Base-by-base conservation (phyloP, 2,329 filamentous ascomycete species). In the Ophiostoma himal-ulmi region DNA sequence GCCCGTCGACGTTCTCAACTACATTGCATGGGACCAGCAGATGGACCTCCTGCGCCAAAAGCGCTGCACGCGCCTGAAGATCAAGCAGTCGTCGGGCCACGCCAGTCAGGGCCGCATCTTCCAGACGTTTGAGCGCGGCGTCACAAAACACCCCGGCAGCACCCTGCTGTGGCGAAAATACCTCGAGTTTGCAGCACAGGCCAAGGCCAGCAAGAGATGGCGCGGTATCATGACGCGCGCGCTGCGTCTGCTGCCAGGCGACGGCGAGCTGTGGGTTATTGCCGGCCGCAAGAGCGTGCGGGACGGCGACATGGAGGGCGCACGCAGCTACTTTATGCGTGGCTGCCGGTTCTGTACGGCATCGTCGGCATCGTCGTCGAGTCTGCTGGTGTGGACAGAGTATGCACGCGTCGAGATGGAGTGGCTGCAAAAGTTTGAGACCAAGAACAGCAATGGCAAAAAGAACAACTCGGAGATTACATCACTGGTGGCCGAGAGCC, bases 361-460 rank as follows among this genome's bases (percentile, higher is more conserved):
- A 14, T 30, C 48, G n/a, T 10, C 52, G 13, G 36, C 48, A 13
- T 83, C 67, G 89, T 20, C 48, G 6, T 83, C 67, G 89, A 91
- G 66, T 87, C 84, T 68, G 73, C 83, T 83, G 22, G 79, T 99
- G 68, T 99, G 94, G 93, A 78, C 96, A 44, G 92, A 97, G 80
- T 98, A 97, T 78, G 91, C 91, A 10, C 90, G 91, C 77, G 85
- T 94, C 76, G 95, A 99, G 83, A 93, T 97, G 88, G 90, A 95
- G 73, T 98, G 96, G 83, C 84, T 98, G 37, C 65, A 67, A 30
- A 44, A 44, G 26, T 67, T 67, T 13, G 65, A 67, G 70, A 88
- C 86, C 68, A 93, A 91, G 81, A 91, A 71, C 88, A 87, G 72
- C 78, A 88, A 89, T 88, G 87, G 72, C 78, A 88, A 89, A 75